Evolutionary conservation across 257 asterid genomes (phyloP), one percentile per base, ranked within the genome.

Genomic region (Nicotiana benthamiana): DNA sequence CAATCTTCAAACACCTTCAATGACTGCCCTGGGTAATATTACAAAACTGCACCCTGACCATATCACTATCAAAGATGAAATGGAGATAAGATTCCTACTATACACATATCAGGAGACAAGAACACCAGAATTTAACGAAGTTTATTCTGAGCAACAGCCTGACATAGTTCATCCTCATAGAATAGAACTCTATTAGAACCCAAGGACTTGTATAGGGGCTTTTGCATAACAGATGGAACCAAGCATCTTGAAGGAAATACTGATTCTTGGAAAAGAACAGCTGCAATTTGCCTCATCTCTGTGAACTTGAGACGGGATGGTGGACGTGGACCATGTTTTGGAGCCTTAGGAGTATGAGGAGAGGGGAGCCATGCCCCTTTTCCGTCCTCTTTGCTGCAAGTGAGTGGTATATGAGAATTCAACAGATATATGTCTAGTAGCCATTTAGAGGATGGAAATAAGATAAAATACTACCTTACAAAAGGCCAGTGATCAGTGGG

Each of bases 101-200:
- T 74, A 74, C 78, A 74, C 56, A 46, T 68, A 68, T 24, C 43
- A 74, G 40, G 32, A 72, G 60, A 72, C 9, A 12, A 46, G 36
- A 48, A 24, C 78, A 15, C 61, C 13, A 1, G 61, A 24, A 72
- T 74, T 95, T 95, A 95, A 79, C 87, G 96, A 63, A 95, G 97
- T 81, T 95, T 95, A 89, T 95, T 95, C 84, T 95, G 97, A 56
- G 99, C 99, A 77, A 95, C 99, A 6, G 99, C 99, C 84, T 95
- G 97, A 87, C 99, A 95, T 59, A 95, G 83, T 82, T 95, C 99
- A 20, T 95, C 99, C 90, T 95, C 99, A 2, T 91, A 93, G 86
- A 93, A 92, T 24, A 95, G 83, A 30, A 92, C 97, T 86, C 99
- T 83, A 81, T 95, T 92, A 52, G 98, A 93, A 79, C 92, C 97